Evolutionary conservation across 2,329 filamentous ascomycete species (phyloP), one percentile per base, ranked within the genome.

Genomic region (Xylariaceae sp.): DNA sequence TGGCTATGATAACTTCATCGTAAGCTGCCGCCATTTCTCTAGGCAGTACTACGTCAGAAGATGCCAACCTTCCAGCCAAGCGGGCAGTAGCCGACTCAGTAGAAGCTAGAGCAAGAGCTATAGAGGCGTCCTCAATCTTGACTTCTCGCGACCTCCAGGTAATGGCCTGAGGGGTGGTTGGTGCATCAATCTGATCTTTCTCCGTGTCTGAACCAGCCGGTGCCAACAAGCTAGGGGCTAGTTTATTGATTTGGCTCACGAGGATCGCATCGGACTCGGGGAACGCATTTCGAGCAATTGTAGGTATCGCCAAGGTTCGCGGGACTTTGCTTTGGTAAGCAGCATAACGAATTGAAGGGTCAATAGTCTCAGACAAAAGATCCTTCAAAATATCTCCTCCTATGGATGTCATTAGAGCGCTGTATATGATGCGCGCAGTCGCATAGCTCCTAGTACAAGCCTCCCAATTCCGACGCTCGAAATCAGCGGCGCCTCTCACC

Each of bases 311-410:
- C 51, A 91, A 82, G 2, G 91, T 96, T 43, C 94, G 85, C 0
- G 92, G 88, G 34, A 95, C 82, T 69, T 92, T 88, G 68, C 91
- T 80, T 71, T 96, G 91, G 70, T 97, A 97, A 19, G 94, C 91
- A 37, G 91, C 91, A 70, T 95, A 97, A 60, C 92, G 86, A 65
- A 99, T 89, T 59, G 91, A 95, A 1, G 91, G 91, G 68, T 99
- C 94, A 58, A 96, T 86, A 3, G 88, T 95, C 64, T 88, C 86
- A 47, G 87, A 84, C 54, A 99, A 75, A 29, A 96, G 79, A 58
- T 97, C 92, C 68, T 88, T 91, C 77, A 89, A 94, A 37, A 88
- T 76, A 55, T 96, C 92, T 58, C 84, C 86, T 68, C 84, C 86
- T 19, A 75, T 71, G 35, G 80, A 76, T 31, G 80, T 78, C 19